These are phyloP conservation scores for Xanthoconium purpureum DNA, from an alignment of 768 basidiomycete species.

Conservation along the genomic window DNA sequence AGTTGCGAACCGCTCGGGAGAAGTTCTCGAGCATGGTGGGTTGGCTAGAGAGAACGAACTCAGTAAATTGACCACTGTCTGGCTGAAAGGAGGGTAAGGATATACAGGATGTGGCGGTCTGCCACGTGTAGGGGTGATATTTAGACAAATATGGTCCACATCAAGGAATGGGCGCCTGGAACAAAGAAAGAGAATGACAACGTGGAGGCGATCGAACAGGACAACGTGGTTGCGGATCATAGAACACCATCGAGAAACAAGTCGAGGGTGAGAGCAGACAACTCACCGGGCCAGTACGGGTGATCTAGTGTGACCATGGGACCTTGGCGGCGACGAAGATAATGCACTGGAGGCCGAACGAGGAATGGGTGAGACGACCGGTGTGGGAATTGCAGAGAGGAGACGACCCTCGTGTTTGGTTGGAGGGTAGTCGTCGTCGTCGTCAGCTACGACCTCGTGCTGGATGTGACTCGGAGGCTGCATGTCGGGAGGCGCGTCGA, in stretches of 20 bases:
- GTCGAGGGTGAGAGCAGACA: neutral
- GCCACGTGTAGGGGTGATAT: conserved; percentile 18
- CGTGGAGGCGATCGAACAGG: conserved; percentile 3
- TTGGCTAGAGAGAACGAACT: conserved; percentile 34
- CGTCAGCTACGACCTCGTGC: conserved; percentile 10
- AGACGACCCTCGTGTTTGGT: conserved; percentile 28
- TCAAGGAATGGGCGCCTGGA: neutral
- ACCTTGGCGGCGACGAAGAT: conserved; percentile 11
- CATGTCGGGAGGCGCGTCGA: conserved; percentile 5
- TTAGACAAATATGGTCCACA: conserved; percentile 12
- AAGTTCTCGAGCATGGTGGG: conserved; percentile 50
- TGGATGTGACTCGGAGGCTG: conserved; percentile 12
- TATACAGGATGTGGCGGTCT: neutral
- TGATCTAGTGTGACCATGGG: conserved; percentile 29
- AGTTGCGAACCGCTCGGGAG: conserved; percentile 51
- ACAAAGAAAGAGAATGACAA: conserved; percentile 15
- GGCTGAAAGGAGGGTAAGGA: neutral
- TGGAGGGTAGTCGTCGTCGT: conserved; percentile 20
- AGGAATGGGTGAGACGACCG: conserved; percentile 12
- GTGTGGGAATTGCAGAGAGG: conserved; percentile 13
- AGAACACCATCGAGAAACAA: neutral
- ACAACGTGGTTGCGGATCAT: conserved; percentile 1
- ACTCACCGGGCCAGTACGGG: conserved; percentile 33
- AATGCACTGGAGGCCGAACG: conserved; percentile 9
- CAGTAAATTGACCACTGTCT: conserved; percentile 8